Conservation (phyloP, 2,329 filamentous ascomycete species). For the Curvularia lunata region DNA sequence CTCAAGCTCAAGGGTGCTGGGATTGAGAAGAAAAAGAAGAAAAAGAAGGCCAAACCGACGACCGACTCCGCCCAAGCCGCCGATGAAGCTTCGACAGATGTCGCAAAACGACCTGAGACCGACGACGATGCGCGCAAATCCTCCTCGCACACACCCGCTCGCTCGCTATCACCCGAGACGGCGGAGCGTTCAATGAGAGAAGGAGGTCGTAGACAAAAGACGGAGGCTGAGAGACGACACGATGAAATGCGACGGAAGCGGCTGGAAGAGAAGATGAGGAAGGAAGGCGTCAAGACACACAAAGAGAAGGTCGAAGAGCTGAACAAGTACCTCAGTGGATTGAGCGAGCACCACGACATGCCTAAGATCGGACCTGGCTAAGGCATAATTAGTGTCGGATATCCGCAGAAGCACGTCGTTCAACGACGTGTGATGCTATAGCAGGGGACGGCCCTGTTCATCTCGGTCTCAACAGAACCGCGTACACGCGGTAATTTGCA, state of each 20-base stretch:
- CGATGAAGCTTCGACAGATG: slow-evolving; percentile 21
- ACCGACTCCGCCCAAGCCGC: slow-evolving; percentile 21
- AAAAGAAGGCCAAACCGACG: slow-evolving; percentile 51
- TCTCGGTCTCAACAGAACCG: not conserved
- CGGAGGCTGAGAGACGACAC: slow-evolving; percentile 79
- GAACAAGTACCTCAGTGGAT: slow-evolving; percentile 87
- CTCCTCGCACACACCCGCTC: slow-evolving; percentile 32
- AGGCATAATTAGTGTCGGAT: slow-evolving; percentile 27
- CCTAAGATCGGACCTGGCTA: slow-evolving; percentile 65
- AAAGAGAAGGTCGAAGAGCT: slow-evolving; percentile 96
- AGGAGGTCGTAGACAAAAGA: slow-evolving; percentile 64
- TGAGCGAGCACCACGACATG: slow-evolving; percentile 98
- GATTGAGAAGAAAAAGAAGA: slow-evolving; percentile 66
- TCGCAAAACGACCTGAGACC: slow-evolving; percentile 26
- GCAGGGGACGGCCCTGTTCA: not conserved
- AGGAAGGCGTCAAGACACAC: slow-evolving; percentile 92
- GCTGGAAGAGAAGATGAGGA: slow-evolving; percentile 79
- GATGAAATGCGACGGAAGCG: slow-evolving; percentile 83
- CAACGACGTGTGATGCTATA: not conserved
- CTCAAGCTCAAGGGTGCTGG: slow-evolving; percentile 84
- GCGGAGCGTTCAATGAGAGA: slow-evolving; percentile 37
- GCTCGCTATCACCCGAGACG: slow-evolving; percentile 44
- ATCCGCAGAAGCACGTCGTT: not conserved
- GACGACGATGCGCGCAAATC: slow-evolving; percentile 25
- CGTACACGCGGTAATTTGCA: not conserved